A percentile compares a stretch with the other conserved stretches of the same genome.
Evolutionary conservation across 495 filamentous ascomycete species (phyloP).

Genomic region (Penicillium chermesinum): DNA sequence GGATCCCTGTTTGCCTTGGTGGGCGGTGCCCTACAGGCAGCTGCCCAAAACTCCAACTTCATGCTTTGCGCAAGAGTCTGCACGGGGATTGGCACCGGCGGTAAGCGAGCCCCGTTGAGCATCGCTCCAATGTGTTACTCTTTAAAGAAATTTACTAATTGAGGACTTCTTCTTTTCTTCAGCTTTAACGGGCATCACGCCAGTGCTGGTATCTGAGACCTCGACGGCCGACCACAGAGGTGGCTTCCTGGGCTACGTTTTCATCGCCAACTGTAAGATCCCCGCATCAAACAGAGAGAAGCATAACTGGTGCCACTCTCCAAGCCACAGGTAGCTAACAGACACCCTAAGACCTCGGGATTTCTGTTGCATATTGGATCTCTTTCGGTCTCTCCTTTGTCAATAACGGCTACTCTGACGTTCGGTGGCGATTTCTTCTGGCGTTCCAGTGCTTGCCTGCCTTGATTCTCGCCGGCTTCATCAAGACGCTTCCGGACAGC

Average conservation of each 20-base stretch:
- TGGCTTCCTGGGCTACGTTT: conserved; percentile 45
- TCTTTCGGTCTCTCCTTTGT: conserved; percentile 53
- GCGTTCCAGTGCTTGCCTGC: conserved; percentile 53
- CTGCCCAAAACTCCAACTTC: conserved; percentile 45
- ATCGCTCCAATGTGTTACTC: conserved; percentile 2
- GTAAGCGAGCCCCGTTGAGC: conserved; percentile 15
- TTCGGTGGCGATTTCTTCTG: conserved; percentile 53
- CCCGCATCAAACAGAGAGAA: background rate
- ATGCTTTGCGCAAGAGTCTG: conserved; percentile 52
- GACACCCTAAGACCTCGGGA: conserved; percentile 47
- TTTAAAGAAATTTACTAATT: conserved; percentile 2
- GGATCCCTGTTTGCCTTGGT: conserved; percentile 49
- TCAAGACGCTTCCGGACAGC: conserved; percentile 47
- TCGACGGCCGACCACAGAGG: conserved; percentile 44
- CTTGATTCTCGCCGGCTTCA: conserved; percentile 41
- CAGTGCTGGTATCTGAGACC: conserved; percentile 49
- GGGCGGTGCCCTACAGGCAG: conserved; percentile 49
- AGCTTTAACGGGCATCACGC: conserved; percentile 48
- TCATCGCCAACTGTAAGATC: conserved; percentile 50
- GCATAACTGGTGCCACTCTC: background rate
- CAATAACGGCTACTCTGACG: conserved; percentile 42
- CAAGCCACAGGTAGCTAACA: too few species aligned
- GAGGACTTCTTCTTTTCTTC: too few species aligned
- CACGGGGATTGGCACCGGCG: conserved; percentile 52
- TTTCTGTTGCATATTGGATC: conserved; percentile 59